phyloP scores from a whole-genome alignment of 345 rosid genomes.

The Boechera retrofracta region DNA sequence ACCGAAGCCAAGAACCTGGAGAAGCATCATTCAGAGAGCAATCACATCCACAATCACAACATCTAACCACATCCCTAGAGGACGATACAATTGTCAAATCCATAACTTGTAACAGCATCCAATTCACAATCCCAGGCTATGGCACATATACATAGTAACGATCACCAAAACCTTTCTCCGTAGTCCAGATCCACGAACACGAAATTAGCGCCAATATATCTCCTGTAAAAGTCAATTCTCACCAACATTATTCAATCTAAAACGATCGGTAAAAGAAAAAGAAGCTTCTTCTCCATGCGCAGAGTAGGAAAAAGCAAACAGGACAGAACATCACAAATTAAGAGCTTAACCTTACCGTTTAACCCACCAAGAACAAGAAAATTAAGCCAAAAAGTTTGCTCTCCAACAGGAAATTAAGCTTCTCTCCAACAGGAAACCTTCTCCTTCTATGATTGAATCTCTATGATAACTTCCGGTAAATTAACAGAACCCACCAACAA shows the following conservation, averaged over 20 bases:
- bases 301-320: not conserved
- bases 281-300: not conserved
- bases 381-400: not conserved
- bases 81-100: conserved; percentile 54
- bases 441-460: conserved; percentile 5
- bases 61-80: conserved; percentile 48
- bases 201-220: conserved; percentile 7
- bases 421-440: not conserved
- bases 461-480: not conserved
- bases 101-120: conserved; percentile 50
- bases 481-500: conserved; percentile 24
- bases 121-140: conserved; percentile 39
- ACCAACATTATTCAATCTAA: not conserved
- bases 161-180: conserved; percentile 1
- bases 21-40: conserved; percentile 51
- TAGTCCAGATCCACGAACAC: not conserved
- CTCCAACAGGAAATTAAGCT: conserved; percentile 10
- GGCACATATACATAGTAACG: conserved; percentile 14
- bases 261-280: not conserved
- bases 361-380: conserved; percentile 24
- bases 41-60: conserved; percentile 71
- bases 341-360: conserved; percentile 33
- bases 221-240: conserved; percentile 31
- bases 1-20: conserved; percentile 59
- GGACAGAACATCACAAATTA: not conserved